Conservation (phyloP, 306 rosid genomes). For the Vicia faba region DNA sequence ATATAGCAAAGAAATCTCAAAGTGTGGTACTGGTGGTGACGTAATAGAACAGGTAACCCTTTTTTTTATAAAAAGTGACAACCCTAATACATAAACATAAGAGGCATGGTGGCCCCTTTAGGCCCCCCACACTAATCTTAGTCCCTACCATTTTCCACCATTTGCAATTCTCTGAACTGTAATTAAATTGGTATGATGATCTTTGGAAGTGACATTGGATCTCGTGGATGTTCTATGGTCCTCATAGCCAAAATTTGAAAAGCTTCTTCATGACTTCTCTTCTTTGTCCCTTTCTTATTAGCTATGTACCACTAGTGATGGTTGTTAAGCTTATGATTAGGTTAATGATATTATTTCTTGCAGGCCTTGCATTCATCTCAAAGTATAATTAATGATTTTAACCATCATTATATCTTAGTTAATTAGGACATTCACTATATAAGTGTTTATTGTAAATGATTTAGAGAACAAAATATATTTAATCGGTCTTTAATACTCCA, state of each 20-base stretch:
- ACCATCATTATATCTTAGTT: neutral
- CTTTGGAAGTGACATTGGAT: constrained; percentile 45
- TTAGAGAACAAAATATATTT: no score
- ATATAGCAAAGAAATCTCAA: constrained; percentile 15
- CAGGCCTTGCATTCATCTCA: constrained; percentile 35
- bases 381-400: neutral
- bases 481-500: no score
- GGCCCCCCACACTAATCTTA: constrained; percentile 42
- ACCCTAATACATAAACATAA: constrained; percentile 17
- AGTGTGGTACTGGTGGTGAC: constrained; percentile 52
- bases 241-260: constrained; percentile 32
- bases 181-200: constrained; percentile 44
- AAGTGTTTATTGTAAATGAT: neutral
- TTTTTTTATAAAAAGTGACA: constrained; percentile 23
- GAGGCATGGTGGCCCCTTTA: constrained; percentile 52
- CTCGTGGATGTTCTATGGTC: constrained; percentile 37
- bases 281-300: constrained; percentile 32
- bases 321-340: constrained; percentile 50
- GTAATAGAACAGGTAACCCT: constrained; percentile 63
- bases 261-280: constrained; percentile 30
- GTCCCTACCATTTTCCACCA: constrained; percentile 60
- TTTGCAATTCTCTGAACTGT: constrained; percentile 40
- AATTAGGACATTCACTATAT: neutral
- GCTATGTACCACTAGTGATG: constrained; percentile 15
- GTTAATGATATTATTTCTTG: constrained; percentile 32